phyloP scores from a whole-genome alignment of 345 rosid species.

The Camelina laxa region DNA sequence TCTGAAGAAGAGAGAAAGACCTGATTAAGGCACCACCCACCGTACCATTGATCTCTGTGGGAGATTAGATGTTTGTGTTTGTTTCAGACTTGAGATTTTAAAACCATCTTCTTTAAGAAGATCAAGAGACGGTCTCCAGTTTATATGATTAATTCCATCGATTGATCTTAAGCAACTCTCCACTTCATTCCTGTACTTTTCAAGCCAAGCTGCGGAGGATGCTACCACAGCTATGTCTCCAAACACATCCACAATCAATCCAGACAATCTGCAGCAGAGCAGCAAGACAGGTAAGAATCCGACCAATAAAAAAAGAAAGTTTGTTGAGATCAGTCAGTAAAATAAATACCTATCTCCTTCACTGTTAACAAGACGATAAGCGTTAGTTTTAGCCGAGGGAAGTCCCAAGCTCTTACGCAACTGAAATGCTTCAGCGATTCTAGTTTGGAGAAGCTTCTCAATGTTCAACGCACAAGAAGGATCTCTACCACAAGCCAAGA shows the following conservation, averaged over 20 bases:
- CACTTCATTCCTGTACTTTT: conserved; percentile 69
- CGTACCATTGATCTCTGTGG: conserved; percentile 73
- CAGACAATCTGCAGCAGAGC: conserved; percentile 67
- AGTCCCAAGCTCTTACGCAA: conserved; percentile 69
- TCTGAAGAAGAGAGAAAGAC: conserved; percentile 17
- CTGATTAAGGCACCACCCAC: conserved; percentile 20
- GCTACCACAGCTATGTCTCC: conserved; percentile 94
- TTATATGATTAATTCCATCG: conserved; percentile 64
- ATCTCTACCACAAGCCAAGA: conserved; percentile 54
- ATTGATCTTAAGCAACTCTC: conserved; percentile 63
- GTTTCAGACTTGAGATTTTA: conserved; percentile 54
- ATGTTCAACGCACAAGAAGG: conserved; percentile 77
- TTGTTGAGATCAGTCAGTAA: not conserved
- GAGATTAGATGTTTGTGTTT: conserved; percentile 50
- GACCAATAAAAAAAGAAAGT: not conserved
- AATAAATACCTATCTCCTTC: conserved; percentile 84
- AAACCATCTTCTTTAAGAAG: conserved; percentile 92
- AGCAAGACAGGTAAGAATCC: not conserved
- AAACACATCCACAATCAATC: conserved; percentile 81
- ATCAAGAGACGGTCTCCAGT: conserved; percentile 90
- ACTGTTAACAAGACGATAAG: conserved; percentile 83
- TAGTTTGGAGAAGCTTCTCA: conserved; percentile 71
- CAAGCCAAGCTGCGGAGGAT: conserved; percentile 98
- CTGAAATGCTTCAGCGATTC: conserved; percentile 69
- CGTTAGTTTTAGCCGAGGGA: conserved; percentile 72